Percentiles rank a stretch among this genome's conserved stretches.
Conservation (phyloP, 129 eudicot genomes). For the Flaveria bidentis region DNA sequence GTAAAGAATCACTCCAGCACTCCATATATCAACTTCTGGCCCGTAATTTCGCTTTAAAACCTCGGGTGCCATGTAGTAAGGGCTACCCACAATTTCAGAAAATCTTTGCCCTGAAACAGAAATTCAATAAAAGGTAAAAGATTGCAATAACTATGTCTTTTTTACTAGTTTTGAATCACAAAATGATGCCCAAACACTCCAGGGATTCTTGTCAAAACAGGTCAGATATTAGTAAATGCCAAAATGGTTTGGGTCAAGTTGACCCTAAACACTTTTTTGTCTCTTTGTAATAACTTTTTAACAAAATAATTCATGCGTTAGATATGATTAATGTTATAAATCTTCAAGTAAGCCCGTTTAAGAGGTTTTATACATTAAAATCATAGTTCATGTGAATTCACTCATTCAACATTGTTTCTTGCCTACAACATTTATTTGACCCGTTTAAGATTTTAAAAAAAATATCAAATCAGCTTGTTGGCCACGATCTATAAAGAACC, state of each 20-base stretch:
- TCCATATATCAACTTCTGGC: conserved; percentile 94
- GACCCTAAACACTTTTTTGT: neutral
- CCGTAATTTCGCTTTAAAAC: conserved; percentile 86
- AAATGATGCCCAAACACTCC: neutral
- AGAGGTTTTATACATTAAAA: neutral
- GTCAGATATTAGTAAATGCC: neutral
- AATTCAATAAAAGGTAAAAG: neutral
- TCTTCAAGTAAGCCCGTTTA: neutral
- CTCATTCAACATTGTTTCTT: neutral
- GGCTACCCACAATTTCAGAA: conserved; percentile 97
- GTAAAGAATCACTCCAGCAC: conserved; percentile 93
- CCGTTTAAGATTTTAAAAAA: neutral
- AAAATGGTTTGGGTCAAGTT: neutral
- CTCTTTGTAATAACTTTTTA: neutral
- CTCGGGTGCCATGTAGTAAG: conserved; percentile 88
- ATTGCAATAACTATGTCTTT: neutral
- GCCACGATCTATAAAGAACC: neutral
- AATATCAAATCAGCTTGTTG: neutral
- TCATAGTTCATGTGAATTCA: neutral
- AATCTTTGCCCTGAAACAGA: conserved; percentile 69
- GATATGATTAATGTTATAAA: conserved; percentile 2
- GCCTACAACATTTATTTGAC: neutral
- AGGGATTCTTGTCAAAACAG: neutral
- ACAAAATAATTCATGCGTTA: neutral
- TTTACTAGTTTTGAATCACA: conserved; percentile 9